These are phyloP conservation scores for Darksidea phi DNA, from an alignment of 495 filamentous ascomycete genomes.

Conservation along the genomic window DNA sequence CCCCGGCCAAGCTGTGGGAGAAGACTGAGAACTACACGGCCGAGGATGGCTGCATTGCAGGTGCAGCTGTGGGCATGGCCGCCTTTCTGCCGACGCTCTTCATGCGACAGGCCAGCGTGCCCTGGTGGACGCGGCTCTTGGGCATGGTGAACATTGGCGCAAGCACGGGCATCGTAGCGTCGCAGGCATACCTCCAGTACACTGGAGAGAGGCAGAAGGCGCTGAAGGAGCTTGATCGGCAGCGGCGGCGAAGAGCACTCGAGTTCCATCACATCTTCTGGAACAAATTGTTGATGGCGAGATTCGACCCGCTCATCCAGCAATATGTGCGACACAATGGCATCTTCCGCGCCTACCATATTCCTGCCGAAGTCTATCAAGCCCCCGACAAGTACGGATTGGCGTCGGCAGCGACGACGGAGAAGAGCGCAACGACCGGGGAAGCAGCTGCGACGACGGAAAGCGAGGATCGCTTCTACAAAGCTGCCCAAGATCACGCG, in stretches of 20 bases:
- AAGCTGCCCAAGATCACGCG: neutral
- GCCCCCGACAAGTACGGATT: neutral
- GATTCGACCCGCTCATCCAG: neutral
- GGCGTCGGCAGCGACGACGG: neutral
- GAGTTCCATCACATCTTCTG: conserved; percentile 16
- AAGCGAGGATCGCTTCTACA: neutral
- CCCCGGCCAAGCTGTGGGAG: conserved; percentile 3
- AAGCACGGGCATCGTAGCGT: neutral
- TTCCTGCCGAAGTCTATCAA: conserved; percentile 3
- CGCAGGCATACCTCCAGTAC: conserved; percentile 13
- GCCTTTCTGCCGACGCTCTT: neutral
- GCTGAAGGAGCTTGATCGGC: neutral
- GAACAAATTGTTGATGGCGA: conserved; percentile 7
- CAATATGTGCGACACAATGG: neutral
- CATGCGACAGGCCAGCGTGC: neutral
- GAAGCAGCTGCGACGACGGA: neutral
- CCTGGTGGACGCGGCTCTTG: conserved; percentile 3
- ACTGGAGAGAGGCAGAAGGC: conserved; percentile 15
- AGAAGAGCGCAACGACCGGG: neutral
- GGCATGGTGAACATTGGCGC: conserved; percentile 11
- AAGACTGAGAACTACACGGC: conserved; percentile 7
- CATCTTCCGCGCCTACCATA: conserved; percentile 4
- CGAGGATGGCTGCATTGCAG: conserved; percentile 14
- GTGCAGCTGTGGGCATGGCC: conserved; percentile 8
- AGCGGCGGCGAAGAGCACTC: neutral